Evolutionary conservation across 139 green algal species (phyloP), one percentile per base, ranked within the genome.

Genomic region (Nannochloris sp.): DNA sequence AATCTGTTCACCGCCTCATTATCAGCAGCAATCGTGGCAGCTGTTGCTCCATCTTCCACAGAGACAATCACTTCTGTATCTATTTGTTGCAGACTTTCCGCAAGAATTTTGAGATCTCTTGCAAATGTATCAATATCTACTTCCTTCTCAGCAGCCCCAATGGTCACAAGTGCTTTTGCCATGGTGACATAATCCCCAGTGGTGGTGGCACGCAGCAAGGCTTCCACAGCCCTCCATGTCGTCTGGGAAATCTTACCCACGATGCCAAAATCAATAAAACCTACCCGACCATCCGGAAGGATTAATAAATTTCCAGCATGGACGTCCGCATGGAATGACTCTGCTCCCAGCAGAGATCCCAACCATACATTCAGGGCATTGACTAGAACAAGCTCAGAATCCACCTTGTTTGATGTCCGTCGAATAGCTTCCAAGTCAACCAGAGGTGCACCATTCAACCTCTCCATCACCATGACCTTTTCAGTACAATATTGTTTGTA

Each of bases 301-400:
- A 95, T 93, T 13, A 98, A 65, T 67, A 98, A 73, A 75, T 98
- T 98, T 55, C 92, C 92, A 62, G 78, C 78, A 66, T 98, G 92
- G 30, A 98, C 84, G 72, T 98, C 92, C 2, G 93, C 93, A 68
- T 99, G 93, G 88, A 99, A 99, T 0, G 81, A 94, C 12, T 91
- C 81, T 40, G 78, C 87, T 6, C 69, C 72, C n/a, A 96, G 56
- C 30, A 99, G 75, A 20, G 62, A 85, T 8, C 81, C 86, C 67
- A 95, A 91, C 62, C 93, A 99, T 1, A 84, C 87, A 80, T 99
- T 98, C 46, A 99, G 84, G 1, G 92, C 93, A 36, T 77, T 78
- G 56, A 97, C 90, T 1, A 98, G 79, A 50, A 82, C 63, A 12
- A 44, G 8, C 61, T 77, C 72, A 6, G 68, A 50, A n/a, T 74